Base-by-base conservation (phyloP, 139 green algal genomes). In the Tetraselmis striata region DNA sequence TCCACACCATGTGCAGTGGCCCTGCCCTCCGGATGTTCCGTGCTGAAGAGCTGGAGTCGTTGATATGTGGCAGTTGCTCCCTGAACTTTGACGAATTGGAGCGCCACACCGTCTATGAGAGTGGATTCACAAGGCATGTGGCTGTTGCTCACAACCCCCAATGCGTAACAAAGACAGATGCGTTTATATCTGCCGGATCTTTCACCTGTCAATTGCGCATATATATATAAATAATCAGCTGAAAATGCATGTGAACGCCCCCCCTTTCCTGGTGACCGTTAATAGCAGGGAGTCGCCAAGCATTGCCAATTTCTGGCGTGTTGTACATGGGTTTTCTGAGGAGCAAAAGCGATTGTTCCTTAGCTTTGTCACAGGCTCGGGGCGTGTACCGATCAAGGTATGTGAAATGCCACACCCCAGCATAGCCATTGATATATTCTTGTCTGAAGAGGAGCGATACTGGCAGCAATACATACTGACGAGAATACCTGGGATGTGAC, bases 31-130 rank as follows among this genome's bases (percentile, higher is more conserved):
- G 59, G 11, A 59, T 93, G 23, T 92, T 94, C 29, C 81, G 80
- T n/a, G 79, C 93, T 1, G 79, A 92, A 31, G 94, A 98, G 86
- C 86, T 98, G 74, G 93, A 97, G 91, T 81, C 89, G 79, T 81
- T 97, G 59, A 85, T 97, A 1, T 96, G 92, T 84, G 94, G 94
- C 2, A 86, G 85, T 59, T 78, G 89, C 0, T 28, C 85, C 1
- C 83, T 97, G 29, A 88, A 95, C 82, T 90, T 97, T 32, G 45
- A 86, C 1, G 93, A 85, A 11, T 88, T 97, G 79, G 79, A 97
- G 82, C 84, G 67, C 0, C 83, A 83, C 23, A 89, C 91, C 18
- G 78, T 84, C 25, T 97, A 97, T 85, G 93, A 97, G 30, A 88
- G 91, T 28, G 94, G 93, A 0, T 94, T 92, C 85, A 88, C 58